These are phyloP conservation scores for Spizellomyces sp. DNA, from an alignment of 192 early-diverging fungal species.

Conservation along the genomic window DNA sequence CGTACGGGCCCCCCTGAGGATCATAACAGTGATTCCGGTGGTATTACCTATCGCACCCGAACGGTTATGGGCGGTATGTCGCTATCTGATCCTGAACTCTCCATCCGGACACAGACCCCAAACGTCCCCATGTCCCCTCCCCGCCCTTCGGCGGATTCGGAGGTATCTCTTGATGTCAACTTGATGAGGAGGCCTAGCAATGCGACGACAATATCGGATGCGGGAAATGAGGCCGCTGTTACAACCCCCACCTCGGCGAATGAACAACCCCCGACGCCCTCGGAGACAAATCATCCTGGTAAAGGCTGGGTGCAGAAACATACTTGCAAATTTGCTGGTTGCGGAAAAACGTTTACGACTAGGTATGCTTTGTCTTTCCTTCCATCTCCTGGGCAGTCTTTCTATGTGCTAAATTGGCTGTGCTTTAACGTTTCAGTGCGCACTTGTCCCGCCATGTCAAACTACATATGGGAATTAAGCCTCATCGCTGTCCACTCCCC, in stretches of 20 bases:
- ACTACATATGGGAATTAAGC: constrained; percentile 22
- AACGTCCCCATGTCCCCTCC: no score
- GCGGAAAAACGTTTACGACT: constrained; percentile 19
- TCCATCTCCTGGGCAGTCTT: neutral
- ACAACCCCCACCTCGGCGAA: neutral
- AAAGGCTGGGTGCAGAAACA: constrained; percentile 12
- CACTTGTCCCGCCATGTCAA: constrained; percentile 16
- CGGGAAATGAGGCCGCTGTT: neutral
- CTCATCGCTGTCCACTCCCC: constrained; percentile 22
- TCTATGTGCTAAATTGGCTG: neutral
- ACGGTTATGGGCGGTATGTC: no score
- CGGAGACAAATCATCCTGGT: neutral
- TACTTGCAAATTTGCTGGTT: constrained; percentile 10
- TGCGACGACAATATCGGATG: constrained; percentile 1
- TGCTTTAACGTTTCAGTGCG: neutral
- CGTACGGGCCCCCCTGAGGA: no score
- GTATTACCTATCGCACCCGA: no score
- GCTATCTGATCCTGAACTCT: no score
- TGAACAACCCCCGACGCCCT: neutral
- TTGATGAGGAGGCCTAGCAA: neutral
- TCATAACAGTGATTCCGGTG: no score
- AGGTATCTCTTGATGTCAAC: neutral
- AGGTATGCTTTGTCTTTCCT: neutral
- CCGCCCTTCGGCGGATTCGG: no score
- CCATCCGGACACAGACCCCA: no score